Base-by-base conservation (phyloP, 768 basidiomycete genomes). In the Rhizopogon vesiculosus region DNA sequence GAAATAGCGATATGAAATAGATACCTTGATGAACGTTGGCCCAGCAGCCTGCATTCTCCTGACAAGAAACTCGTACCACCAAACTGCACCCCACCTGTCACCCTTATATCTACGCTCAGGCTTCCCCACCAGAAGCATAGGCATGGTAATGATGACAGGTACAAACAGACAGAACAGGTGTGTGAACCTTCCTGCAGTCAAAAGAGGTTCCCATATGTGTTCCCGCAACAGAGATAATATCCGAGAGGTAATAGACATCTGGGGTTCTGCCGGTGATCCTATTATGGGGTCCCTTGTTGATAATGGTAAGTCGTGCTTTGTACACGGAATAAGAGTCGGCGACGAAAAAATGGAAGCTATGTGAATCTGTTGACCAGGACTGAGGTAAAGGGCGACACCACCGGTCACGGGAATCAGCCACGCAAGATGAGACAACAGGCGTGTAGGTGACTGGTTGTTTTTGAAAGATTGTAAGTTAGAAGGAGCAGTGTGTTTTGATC, bases 1-100 rank as follows among this genome's bases (percentile, higher is more conserved):
- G 35, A 43, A 12, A 59, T 40, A 31, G 42, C 22, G 41, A 53
- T n/a, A 31, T 33, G 18, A 45, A 42, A 22, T 41, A 62, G 74
- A 54, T 63, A 90, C 93, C 84, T 99, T 99, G 70, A 91, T 91
- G 70, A 98, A 98, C 0, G 95, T 96, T 15, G 97, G 97, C 1
- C 97, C 97, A 8, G 96, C 96, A 5, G 85, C 76, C 72, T 95
- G 87, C 97, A 99, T 98, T 69, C 86, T 87, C 43, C 72, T 74
- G 7, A 93, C 92, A 15, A 99, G 75, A 51, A 92, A 80, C n/a
- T 79, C 82, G 67, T 98, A 98, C 97, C 97, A 99, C 96, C 93
- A 97, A 3, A 94, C 79, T 1, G 93, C 93, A 39, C 93, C 93
- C 92, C 92, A 93, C 62, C 84, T 80, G 59, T 95, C 93, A 15